phyloP scores from a whole-genome alignment of 2,329 filamentous ascomycete species.

The Arthroderma uncinatum region DNA sequence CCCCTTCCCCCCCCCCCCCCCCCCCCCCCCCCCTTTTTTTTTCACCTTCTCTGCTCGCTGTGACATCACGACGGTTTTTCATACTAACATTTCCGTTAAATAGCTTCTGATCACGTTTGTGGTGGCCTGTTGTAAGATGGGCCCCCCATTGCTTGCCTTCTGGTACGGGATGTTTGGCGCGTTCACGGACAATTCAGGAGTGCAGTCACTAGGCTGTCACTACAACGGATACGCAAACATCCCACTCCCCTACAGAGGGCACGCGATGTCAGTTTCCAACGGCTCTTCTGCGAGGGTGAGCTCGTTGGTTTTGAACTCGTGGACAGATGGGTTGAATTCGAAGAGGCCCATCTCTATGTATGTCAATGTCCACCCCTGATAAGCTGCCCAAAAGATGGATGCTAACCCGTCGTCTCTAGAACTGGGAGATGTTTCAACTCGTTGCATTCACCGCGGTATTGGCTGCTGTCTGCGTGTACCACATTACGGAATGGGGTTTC shows the following conservation, averaged over 20 bases:
- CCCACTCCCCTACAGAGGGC: not conserved
- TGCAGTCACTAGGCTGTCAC: not conserved
- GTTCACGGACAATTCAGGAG: conserved; percentile 2
- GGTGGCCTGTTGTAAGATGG: not conserved
- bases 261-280: conserved; percentile 6
- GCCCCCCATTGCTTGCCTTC: conserved; percentile 8
- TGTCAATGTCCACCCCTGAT: not conserved
- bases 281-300: conserved; percentile 10
- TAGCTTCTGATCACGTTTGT: not conserved
- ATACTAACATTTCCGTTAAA: not conserved
- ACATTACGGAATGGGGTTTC: not conserved
- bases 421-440: conserved; percentile 9
- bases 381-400: not conserved
- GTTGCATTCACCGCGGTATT: conserved; percentile 1
- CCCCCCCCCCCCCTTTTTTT: not conserved
- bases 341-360: conserved; percentile 7
- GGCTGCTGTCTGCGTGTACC: conserved; percentile 5
- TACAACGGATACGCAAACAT: not conserved
- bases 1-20: not conserved
- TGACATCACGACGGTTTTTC: too few species aligned
- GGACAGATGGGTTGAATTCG: not conserved
- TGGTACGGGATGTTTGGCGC: conserved; percentile 7
- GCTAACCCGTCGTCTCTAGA: conserved; percentile 1
- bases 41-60: not conserved
- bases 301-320: conserved; percentile 5